Base-by-base conservation (phyloP, 208 protist genomes). In the Jaenimonas drosophilae region DNA sequence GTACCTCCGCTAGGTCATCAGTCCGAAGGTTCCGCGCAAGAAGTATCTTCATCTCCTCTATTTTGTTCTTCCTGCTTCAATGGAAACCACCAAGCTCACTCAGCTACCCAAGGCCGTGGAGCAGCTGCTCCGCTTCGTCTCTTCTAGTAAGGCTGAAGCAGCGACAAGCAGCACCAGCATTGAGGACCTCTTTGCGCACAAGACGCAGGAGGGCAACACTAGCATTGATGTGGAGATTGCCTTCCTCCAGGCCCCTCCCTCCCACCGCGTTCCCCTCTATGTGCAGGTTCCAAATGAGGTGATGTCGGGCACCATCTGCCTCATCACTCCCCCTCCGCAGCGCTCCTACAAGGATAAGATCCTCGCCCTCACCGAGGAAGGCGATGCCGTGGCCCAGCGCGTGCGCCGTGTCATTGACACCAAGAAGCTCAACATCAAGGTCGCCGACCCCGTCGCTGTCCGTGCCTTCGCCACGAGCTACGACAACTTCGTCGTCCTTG, bases 381-480 rank as follows among this genome's bases (percentile, higher is more conserved):
- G 71, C 33, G 49, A 87, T 32, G 46, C 34, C 4, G 60, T 88
- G 26, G 72, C 78, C 16, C 71, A 85, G 64, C 70, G 78, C 27
- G 74, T 94, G 38, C 70, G 75, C 28, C 80, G 79, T 6, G 81
- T 94, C 16, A 81, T 94, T 29, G 85, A 94, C 59, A 76, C 70
- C 14, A 71, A 79, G 52, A 87, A 87, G 49, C 59, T 94, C n/a
- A 30, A 53, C 6, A 69, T 60, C n/a, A 89, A 88, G 59, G 62
- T 88, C 37, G 24, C 38, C 4, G 72, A 82, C 29, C 85, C 85
- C 9, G 85, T 94, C 21, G 51, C 81, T 0, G 64, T 85, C 16
- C 80, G 85, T 23, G 80, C 81, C 2, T 80, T 94, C 19, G 67
- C 85, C 3, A 89, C 80, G 49, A 88, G 78, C 49, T 94, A 86